Base-by-base conservation (phyloP, 371 early-diverging fungal genomes). In the Mortierella sp. region DNA sequence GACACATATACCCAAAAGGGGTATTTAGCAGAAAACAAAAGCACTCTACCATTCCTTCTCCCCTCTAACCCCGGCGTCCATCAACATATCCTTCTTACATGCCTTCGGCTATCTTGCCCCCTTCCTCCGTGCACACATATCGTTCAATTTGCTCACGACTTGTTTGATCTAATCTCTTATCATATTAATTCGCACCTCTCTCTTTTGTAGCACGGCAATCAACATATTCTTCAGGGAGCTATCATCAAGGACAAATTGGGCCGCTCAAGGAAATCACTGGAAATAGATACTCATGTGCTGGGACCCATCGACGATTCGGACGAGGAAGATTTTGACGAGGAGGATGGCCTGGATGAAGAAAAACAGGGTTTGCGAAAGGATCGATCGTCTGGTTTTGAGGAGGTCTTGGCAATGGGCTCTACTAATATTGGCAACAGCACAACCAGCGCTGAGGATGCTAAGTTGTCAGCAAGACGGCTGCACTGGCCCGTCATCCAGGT, bases 401-500 rank as follows among this genome's bases (percentile, higher is more conserved):
- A 63, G 34, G n/a, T 57, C 11, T 74, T 71, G 63, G 19, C 63
- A 31, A 31, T 63, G 63, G 63, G 16, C 63, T 38, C 42, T 38
- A 34, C 34, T 19, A 34, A 63, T 72, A 3, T 48, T 45, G 16
- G 26, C 68, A 28, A 65, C 42, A 45, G 24, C 34, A 52, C 47
- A 2, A 9, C 14, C 50, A 19, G 52, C 34, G 55, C 45, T 8
- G 31, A 55, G 47, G 58, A 88, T 68, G 87, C 89, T 10, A 54
- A 28, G 45, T 55, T 72, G 10, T 83, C 79, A 5, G 38, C 74
- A 60, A 84, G 84, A 48, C 76, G 92, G 2, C 83, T 87, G 42
- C 92, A 93, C 74, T 87, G 81, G 80, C 89, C 92, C 3, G 88
- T 93, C 21, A 88, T 94, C 10, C 89, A 89, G 54, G 81, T 93